Base-by-base conservation (phyloP, 2,329 filamentous ascomycete genomes). In the Aspergillus floridensis region DNA sequence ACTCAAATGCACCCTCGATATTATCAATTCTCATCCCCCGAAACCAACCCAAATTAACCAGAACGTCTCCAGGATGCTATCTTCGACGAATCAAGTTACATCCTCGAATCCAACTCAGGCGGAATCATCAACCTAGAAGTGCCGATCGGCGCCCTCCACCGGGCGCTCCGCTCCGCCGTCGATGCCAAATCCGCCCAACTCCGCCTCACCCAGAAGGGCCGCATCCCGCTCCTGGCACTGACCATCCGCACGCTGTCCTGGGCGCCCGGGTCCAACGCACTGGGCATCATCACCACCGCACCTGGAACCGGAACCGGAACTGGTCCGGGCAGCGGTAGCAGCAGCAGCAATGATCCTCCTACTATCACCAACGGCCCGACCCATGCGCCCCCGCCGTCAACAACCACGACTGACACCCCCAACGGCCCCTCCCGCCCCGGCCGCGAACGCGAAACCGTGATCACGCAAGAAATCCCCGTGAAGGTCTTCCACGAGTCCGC, bases 391-490 rank as follows among this genome's bases (percentile, higher is more conserved):
- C 58, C 62, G 53, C 50, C 49, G 50, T 11, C 49, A 58, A 53
- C 57, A 65, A 22, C 76, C 85, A 56, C 74, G 78, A 64, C 70
- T 68, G 29, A 76, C 87, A 24, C 21, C 49, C 58, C 65, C 16
- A 49, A 62, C 49, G 69, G 85, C 83, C 63, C 65, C 22, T 73
- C 86, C 80, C 65, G 84, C 72, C 66, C 82, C 48, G 16, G 38
- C 38, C 82, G 89, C 58, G 91, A 93, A 70, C 88, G 92, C 67
- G 93, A 97, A 74, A 96, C 95, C 63, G 84, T 96, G 67, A 90
- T 99, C 70, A 96, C 92, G 0, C 95, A 99, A 72, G 92, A 98
- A 76, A 90, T 99, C 44, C 95, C 95, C n/a, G 89, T 98, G 48
- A 88, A 93, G 19, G 92, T 99, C 1, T 84, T 99, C 10, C 87